These are phyloP conservation scores for Hygrophorus russula DNA, from an alignment of 768 basidiomycete species.

Conservation along the genomic window DNA sequence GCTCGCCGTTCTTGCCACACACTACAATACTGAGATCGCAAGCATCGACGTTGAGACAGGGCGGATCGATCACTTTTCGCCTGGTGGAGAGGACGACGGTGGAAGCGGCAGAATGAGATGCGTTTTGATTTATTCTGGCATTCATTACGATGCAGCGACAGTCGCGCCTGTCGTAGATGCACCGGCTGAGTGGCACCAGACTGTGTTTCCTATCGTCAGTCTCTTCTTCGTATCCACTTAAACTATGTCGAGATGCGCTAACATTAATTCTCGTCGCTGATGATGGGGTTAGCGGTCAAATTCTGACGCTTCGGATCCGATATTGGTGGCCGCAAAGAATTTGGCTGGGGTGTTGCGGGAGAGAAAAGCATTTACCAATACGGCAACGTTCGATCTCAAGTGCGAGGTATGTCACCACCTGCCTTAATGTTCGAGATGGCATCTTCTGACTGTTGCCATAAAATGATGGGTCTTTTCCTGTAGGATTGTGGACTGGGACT, in stretches of 20 bases:
- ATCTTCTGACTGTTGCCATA: conserved; percentile 4
- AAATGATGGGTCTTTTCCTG: neutral
- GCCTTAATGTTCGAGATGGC: neutral
- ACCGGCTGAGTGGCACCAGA: conserved; percentile 84
- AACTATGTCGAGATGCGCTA: neutral
- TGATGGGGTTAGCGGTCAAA: conserved; percentile 15
- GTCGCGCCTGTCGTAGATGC: conserved; percentile 69
- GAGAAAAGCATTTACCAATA: conserved; percentile 85
- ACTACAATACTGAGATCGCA: conserved; percentile 79
- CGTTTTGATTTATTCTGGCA: conserved; percentile 87
- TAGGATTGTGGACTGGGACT: conserved; percentile 76
- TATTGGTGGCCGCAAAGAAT: conserved; percentile 54
- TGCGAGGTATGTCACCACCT: conserved; percentile 58
- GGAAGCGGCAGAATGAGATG: conserved; percentile 35
- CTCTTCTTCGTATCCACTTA: neutral
- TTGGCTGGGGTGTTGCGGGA: conserved; percentile 63
- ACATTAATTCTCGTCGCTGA: neutral
- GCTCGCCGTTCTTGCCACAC: conserved; percentile 70
- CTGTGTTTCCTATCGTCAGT: conserved; percentile 56
- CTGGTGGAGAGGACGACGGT: conserved; percentile 12
- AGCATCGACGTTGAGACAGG: conserved; percentile 91
- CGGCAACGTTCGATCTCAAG: conserved; percentile 80
- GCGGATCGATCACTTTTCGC: conserved; percentile 45
- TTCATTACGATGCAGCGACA: conserved; percentile 90
- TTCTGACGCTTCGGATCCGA: conserved; percentile 34